A percentile compares a stretch with the other conserved stretches of the same genome.
These are phyloP conservation scores for Colletotrichum lindemuthianum DNA, from an alignment of 2,329 filamentous ascomycete genomes.

Conservation along the genomic window DNA sequence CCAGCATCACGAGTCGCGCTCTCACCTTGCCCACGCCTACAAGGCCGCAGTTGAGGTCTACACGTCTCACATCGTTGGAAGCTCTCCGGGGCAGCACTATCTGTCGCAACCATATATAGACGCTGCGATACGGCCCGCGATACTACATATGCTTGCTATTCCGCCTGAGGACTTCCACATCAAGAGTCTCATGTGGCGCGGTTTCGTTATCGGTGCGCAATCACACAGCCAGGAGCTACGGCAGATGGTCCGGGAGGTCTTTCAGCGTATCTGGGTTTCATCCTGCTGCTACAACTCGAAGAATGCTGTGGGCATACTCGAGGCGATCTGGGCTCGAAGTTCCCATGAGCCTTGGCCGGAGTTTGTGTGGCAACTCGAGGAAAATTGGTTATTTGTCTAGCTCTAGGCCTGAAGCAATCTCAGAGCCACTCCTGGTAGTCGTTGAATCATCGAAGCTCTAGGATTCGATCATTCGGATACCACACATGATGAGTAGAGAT, in stretches of 20 bases:
- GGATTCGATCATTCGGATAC: no score
- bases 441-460: not conserved
- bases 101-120: not conserved
- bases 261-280: slow-evolving; percentile 22
- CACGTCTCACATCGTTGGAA: slow-evolving; percentile 5
- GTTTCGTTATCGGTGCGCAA: slow-evolving; percentile 23
- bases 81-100: not conserved
- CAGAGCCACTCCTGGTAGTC: no score
- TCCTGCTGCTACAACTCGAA: slow-evolving; percentile 29
- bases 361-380: slow-evolving; percentile 25
- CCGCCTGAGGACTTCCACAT: slow-evolving; percentile 23
- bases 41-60: slow-evolving; percentile 27
- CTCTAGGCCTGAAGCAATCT: not conserved
- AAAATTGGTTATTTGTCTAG: slow-evolving; percentile 27
- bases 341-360: slow-evolving; percentile 7
- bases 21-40: slow-evolving; percentile 27
- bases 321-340: slow-evolving; percentile 20
- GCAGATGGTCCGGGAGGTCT: slow-evolving; percentile 10
- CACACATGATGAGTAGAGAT: no score
- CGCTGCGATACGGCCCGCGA: slow-evolving; percentile 3
- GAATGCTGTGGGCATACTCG: slow-evolving; percentile 19
- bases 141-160: slow-evolving; percentile 17
- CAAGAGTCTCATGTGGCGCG: slow-evolving; percentile 30
- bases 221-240: slow-evolving; percentile 3
- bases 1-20: slow-evolving; percentile 4